Evolutionary conservation across 2,329 filamentous ascomycete genomes (phyloP), one percentile per base, ranked within the genome.

Genomic region (Fusarium succisae): DNA sequence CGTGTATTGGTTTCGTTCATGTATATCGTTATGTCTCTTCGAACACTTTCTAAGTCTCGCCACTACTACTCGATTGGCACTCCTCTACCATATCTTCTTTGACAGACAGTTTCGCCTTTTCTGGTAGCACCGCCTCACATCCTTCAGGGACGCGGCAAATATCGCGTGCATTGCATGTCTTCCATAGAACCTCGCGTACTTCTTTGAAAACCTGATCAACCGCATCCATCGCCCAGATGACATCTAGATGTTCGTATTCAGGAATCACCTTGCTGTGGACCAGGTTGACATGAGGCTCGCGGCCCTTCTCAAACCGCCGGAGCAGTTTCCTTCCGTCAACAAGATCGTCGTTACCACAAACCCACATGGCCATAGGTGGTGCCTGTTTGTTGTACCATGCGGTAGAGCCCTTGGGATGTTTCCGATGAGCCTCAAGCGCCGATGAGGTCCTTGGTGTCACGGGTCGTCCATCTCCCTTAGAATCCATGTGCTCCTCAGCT

Each of bases 141-240:
- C 91, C 91, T 53, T 81, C 85, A 0, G 94, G 94, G 15, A 90
- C 85, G 32, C 90, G 87, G 78, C 92, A 96, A 28, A 83, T 62
- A 17, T 85, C 84, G 59, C 90, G 82, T 35, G 75, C 85, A 53
- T 90, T 41, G 84, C 91, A 85, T 3, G 94, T 97, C 81, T 91
- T 91, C 95, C 95, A 98, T 18, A 98, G 82, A 20, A 97, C 92
- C 77, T 96, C 92, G 37, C 91, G 88, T 1, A 98, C 85, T 83
- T 97, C 95, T 64, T 86, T 87, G 10, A 95, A 96, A 2, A 98
- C 93, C 80, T 96, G 90, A 54, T 96, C 91, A 22, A 95, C 90
- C 0, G 91, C 91, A 79, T 98, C 95, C 87, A 98, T 94, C 0
- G 95, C 95, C 96, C 96, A 98, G 43, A 98, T 91, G 4, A 98